These are phyloP conservation scores for Rhizopus microsporus DNA, from an alignment of 371 early-diverging fungal species.

Conservation along the genomic window DNA sequence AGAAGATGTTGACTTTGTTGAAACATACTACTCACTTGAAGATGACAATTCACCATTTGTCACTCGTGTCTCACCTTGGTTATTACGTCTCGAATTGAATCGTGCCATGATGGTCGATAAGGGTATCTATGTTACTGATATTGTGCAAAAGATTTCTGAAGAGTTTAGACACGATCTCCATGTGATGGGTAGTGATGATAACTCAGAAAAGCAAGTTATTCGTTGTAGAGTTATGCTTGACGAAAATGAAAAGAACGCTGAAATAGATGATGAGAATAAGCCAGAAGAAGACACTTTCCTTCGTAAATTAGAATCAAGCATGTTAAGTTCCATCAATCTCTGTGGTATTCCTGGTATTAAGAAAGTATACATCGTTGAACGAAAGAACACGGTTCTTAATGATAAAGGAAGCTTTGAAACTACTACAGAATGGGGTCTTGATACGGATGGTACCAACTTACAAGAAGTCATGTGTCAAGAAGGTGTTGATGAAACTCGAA, in stretches of 20 bases:
- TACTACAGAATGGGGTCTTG: slow-evolving; percentile 84
- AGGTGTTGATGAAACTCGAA: slow-evolving; percentile 81
- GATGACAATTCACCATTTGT: slow-evolving; percentile 64
- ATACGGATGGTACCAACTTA: slow-evolving; percentile 98
- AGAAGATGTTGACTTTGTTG: slow-evolving; percentile 94
- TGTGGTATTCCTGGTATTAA: slow-evolving; percentile 91
- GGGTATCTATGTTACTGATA: slow-evolving; percentile 84
- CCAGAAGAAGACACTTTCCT: slow-evolving; percentile 91
- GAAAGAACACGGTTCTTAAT: slow-evolving; percentile 60
- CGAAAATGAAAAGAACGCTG: slow-evolving; percentile 60
- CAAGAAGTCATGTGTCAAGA: slow-evolving; percentile 84
- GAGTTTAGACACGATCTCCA: slow-evolving; percentile 77
- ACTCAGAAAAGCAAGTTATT: slow-evolving; percentile 87
- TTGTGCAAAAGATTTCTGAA: slow-evolving; percentile 70
- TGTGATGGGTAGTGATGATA: slow-evolving; percentile 92
- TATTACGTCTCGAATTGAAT: slow-evolving; percentile 92
- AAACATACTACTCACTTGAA: slow-evolving; percentile 87
- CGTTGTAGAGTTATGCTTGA: slow-evolving; percentile 85
- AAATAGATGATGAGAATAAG: slow-evolving; percentile 66
- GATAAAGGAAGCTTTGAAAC: slow-evolving; percentile 69
- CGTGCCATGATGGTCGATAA: slow-evolving; percentile 90
- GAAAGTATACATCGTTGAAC: slow-evolving; percentile 91
- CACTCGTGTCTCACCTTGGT: slow-evolving; percentile 88
- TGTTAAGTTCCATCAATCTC: slow-evolving; percentile 86
- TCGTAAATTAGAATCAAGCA: slow-evolving; percentile 78